phyloP scores from a whole-genome alignment of 331 rosid genomes.

The Malus hybrid region DNA sequence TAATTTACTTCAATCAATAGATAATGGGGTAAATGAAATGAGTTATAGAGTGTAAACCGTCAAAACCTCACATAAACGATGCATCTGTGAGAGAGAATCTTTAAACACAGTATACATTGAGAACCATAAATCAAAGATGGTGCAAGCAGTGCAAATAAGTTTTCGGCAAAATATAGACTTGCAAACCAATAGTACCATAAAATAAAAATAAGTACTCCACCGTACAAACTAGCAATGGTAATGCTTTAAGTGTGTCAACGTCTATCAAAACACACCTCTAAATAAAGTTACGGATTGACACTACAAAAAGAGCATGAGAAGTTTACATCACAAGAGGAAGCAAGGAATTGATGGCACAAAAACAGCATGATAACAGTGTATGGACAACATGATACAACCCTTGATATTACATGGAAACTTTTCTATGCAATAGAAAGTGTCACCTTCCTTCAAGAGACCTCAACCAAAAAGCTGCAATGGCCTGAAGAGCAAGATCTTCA shows the following conservation, averaged over 20 bases:
- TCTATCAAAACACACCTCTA: neutral
- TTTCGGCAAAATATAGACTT: neutral
- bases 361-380: neutral
- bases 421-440: neutral
- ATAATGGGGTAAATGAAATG: neutral
- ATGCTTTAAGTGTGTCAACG: neutral
- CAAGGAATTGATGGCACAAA: neutral
- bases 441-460: conserved; percentile 25
- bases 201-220: neutral
- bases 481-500: conserved; percentile 56
- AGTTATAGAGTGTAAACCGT: neutral
- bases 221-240: neutral
- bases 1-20: neutral
- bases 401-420: neutral
- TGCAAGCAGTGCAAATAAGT: neutral
- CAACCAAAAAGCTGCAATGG: conserved; percentile 42
- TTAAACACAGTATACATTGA: neutral
- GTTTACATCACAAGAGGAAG: neutral
- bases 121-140: neutral
- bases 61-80: neutral
- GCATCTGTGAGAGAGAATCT: neutral
- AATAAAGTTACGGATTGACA: neutral
- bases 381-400: neutral
- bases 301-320: neutral
- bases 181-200: neutral